A percentile compares a stretch with the other conserved stretches of the same genome.
Evolutionary conservation across 2,329 filamentous ascomycete genomes (phyloP).

Genomic region (Ophiocordyceps camponoti-saundersi): DNA sequence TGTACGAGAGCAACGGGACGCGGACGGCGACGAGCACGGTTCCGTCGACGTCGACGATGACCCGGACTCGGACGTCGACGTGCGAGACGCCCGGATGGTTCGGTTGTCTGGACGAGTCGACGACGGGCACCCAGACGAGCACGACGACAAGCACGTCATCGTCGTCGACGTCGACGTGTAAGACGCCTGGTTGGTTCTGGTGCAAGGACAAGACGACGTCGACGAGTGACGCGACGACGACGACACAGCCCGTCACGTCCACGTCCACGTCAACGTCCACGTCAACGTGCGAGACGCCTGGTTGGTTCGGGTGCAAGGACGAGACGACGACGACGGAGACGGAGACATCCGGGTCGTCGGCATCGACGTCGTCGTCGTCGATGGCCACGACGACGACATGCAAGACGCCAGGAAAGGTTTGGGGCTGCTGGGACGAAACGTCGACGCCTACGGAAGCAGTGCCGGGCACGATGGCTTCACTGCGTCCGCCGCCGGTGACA

Average conservation of each 20-base stretch:
- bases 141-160: conserved; percentile 18
- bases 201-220: conserved; percentile 32
- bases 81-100: conserved; percentile 91
- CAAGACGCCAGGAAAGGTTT: conserved; percentile 35
- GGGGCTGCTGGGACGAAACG: conserved; percentile 33
- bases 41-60: conserved; percentile 36
- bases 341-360: conserved; percentile 6
- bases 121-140: conserved; percentile 27
- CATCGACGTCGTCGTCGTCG: conserved; percentile 9
- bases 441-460: conserved; percentile 8
- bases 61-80: conserved; percentile 66
- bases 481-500: conserved; percentile 12
- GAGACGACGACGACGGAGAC: conserved; percentile 8
- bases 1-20: conserved; percentile 81
- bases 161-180: conserved; percentile 35
- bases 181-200: conserved; percentile 49
- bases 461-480: conserved; percentile 9
- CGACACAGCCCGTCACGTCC: conserved; percentile 7
- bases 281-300: conserved; percentile 3
- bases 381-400: conserved; percentile 20
- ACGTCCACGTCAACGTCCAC: conserved; percentile 13
- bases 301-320: conserved; percentile 1
- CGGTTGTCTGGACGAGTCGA: conserved; percentile 53
- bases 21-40: conserved; percentile 49
- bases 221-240: conserved; percentile 17